These are phyloP conservation scores for Boletus pseudopeckii DNA, from an alignment of 768 basidiomycete species.

Conservation along the genomic window DNA sequence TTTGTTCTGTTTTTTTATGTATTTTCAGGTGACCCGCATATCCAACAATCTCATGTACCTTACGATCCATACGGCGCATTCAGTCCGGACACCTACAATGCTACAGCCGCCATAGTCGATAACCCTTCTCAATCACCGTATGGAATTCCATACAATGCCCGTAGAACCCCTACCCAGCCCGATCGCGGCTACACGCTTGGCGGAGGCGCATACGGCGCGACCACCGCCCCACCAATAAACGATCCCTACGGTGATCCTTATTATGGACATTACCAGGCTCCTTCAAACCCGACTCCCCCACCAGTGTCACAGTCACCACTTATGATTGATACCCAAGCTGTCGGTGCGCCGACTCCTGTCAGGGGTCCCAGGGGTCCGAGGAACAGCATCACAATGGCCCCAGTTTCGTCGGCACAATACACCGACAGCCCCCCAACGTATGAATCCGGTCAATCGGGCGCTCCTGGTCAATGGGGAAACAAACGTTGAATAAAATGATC, in stretches of 20 bases:
- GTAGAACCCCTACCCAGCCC: conserved; percentile 24
- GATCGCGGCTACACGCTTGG: conserved; percentile 57
- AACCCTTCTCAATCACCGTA: conserved; percentile 16
- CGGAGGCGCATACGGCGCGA: conserved; percentile 53
- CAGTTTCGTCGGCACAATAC: conserved; percentile 17
- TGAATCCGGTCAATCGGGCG: conserved; percentile 48
- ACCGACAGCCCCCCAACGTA: conserved; percentile 67
- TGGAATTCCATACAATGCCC: conserved; percentile 8
- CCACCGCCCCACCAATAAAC: conserved; percentile 37
- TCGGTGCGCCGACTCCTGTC: conserved; percentile 32
- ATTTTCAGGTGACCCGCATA: conserved; percentile 49
- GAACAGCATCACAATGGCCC: conserved; percentile 21
- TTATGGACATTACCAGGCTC: conserved; percentile 24
- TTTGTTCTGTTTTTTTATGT: background rate
- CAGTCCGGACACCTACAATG: conserved; percentile 41
- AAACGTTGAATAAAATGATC: conserved; percentile 21
- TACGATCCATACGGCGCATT: conserved; percentile 50
- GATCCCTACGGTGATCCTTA: conserved; percentile 27
- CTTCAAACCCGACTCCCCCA: conserved; percentile 24
- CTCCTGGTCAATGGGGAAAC: conserved; percentile 54
- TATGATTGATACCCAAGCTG: conserved; percentile 38
- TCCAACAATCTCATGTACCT: conserved; percentile 48
- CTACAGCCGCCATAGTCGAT: conserved; percentile 16
- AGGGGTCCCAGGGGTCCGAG: conserved; percentile 42
- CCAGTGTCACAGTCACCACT: conserved; percentile 36